Evolutionary conservation across 163 green algal genomes (phyloP).

Genomic region (Scenedesmus sp.): DNA sequence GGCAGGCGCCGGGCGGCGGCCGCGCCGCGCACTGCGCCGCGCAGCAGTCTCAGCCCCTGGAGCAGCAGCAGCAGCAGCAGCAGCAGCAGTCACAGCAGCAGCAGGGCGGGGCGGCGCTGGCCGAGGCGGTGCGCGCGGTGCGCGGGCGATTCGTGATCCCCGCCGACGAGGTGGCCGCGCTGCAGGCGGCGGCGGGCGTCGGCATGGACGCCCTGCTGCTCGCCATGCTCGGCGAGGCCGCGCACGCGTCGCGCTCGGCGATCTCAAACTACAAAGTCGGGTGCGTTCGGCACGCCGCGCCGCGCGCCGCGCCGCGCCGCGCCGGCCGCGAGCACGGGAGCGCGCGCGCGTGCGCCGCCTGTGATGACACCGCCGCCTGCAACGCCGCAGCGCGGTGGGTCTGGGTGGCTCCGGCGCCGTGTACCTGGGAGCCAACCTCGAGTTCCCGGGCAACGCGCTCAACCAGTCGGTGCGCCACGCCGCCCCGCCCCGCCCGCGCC

Average conservation of each 20-base stretch:
- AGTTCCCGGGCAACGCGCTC: slow-evolving; percentile 87
- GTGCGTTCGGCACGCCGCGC: slow-evolving; percentile 54
- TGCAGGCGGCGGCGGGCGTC: slow-evolving; percentile 45
- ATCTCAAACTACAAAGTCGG: slow-evolving; percentile 92
- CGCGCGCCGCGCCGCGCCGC: no score
- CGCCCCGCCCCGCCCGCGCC: no score
- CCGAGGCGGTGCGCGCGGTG: neutral
- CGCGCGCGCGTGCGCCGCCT: no score
- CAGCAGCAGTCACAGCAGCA: neutral
- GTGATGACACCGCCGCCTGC: no score
- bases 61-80: neutral
- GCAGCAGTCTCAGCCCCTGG: neutral
- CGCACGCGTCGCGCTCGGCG: slow-evolving; percentile 72
- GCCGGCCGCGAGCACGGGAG: no score
- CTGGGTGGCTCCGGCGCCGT: slow-evolving; percentile 79
- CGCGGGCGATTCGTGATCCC: slow-evolving; percentile 65
- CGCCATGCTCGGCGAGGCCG: slow-evolving; percentile 70
- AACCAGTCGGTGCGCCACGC: slow-evolving; percentile 79
- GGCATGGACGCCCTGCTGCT: slow-evolving; percentile 70
- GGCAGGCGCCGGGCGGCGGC: no score
- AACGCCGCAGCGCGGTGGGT: slow-evolving; percentile 82
- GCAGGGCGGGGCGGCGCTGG: neutral
- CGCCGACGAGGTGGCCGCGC: slow-evolving; percentile 54
- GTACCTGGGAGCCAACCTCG: slow-evolving; percentile 95
- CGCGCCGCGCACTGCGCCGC: no score